phyloP scores from a whole-genome alignment of 257 asterid species.

The Linaria vulgaris region DNA sequence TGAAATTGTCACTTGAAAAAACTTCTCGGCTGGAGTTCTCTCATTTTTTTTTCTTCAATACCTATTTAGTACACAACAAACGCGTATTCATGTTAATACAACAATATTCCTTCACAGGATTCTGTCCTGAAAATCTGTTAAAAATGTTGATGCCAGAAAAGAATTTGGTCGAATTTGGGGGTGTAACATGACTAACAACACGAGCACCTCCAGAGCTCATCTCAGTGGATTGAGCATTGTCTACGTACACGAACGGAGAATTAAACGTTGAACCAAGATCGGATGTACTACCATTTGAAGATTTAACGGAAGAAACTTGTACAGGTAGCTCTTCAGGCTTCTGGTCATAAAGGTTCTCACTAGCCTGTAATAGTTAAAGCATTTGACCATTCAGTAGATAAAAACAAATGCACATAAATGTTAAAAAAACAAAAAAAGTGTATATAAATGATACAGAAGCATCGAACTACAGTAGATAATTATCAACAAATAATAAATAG shows the following conservation, averaged over 20 bases:
- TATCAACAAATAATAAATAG: no score
- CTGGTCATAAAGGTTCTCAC: constrained; percentile 93
- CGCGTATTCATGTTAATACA: background rate
- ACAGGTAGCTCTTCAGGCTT: constrained; percentile 81
- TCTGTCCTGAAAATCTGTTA: constrained; percentile 93
- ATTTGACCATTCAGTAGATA: constrained; percentile 20
- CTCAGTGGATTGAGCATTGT: constrained; percentile 67
- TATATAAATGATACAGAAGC: background rate
- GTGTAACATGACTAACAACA: constrained; percentile 58
- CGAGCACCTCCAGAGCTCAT: constrained; percentile 64
- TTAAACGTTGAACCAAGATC: constrained; percentile 45
- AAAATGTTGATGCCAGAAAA: constrained; percentile 81
- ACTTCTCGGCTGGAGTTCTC: background rate
- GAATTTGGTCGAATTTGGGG: constrained; percentile 82
- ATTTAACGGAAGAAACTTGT: constrained; percentile 52
- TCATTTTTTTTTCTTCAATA: background rate
- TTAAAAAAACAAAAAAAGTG: no score
- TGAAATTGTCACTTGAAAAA: background rate
- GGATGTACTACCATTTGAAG: constrained; percentile 49
- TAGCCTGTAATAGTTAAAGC: constrained; percentile 53
- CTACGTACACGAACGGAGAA: constrained; percentile 85
- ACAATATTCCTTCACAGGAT: constrained; percentile 50
- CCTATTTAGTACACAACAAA: background rate
- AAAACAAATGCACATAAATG: no score
- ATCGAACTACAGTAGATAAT: background rate